These are phyloP conservation scores for Meira miltonrushii DNA, from an alignment of 1,284 basidiomycete species.

Conservation along the genomic window DNA sequence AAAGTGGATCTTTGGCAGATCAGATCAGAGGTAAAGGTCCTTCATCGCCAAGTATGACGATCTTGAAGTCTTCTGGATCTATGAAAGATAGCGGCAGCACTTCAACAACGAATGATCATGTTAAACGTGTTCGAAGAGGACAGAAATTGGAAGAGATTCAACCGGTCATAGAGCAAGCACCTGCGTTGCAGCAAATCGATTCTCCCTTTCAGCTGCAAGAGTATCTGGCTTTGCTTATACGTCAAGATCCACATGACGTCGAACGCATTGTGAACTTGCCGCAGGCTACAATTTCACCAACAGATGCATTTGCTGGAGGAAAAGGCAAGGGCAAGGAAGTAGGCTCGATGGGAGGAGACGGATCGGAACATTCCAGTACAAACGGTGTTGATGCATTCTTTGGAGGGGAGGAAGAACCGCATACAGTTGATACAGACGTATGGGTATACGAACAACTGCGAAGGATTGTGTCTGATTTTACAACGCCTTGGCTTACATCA, in stretches of 20 bases:
- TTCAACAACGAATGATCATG: not conserved
- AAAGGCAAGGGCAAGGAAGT: constrained; percentile 47
- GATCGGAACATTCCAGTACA: not conserved
- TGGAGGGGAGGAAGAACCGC: constrained; percentile 10
- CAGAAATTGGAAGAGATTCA: constrained; percentile 6
- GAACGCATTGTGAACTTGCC: constrained; percentile 68
- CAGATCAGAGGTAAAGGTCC: not conserved
- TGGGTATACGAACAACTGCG: constrained; percentile 96
- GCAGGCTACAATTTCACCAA: constrained; percentile 16
- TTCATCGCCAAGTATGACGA: not conserved
- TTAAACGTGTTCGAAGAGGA: constrained; percentile 10
- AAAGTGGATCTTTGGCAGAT: not conserved
- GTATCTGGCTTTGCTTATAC: constrained; percentile 81
- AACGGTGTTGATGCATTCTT: not conserved
- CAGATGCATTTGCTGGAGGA: constrained; percentile 23
- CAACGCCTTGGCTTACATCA: constrained; percentile 78
- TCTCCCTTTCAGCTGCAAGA: constrained; percentile 92
- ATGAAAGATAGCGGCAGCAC: not conserved
- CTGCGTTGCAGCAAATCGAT: constrained; percentile 57
- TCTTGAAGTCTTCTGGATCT: not conserved
- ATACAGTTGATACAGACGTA: constrained; percentile 61
- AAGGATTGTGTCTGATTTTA: constrained; percentile 84
- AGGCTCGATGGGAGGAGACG: not conserved
- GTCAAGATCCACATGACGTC: constrained; percentile 79
- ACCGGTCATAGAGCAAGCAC: not conserved